Percentiles rank a stretch among this genome's conserved stretches.
Conservation (phyloP, 2,329 filamentous ascomycete genomes). For the Claviceps sp. region DNA sequence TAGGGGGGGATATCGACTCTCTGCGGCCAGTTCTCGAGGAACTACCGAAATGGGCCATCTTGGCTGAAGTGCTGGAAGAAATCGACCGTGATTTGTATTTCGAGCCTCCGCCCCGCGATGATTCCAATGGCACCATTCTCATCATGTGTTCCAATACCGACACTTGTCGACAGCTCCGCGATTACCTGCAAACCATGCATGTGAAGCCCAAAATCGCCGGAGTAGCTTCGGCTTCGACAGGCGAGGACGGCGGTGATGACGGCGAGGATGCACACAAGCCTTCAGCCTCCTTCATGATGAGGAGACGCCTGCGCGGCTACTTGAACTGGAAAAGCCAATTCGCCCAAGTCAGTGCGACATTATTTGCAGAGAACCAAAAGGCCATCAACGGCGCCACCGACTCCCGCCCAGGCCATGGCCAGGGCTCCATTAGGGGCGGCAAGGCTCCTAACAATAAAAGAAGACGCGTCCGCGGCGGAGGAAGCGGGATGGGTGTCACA, state of each 20-base stretch:
- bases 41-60: constrained; percentile 80
- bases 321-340: constrained; percentile 85
- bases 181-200: constrained; percentile 87
- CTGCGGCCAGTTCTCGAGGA: constrained; percentile 79
- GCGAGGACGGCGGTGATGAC: constrained; percentile 34
- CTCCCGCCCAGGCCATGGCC: constrained; percentile 30
- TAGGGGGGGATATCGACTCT: constrained; percentile 37
- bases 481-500: constrained; percentile 34
- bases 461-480: constrained; percentile 70
- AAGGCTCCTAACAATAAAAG: constrained; percentile 69
- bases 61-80: constrained; percentile 85
- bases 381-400: constrained; percentile 55
- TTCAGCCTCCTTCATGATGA: constrained; percentile 80
- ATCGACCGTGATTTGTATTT: constrained; percentile 86
- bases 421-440: constrained; percentile 39
- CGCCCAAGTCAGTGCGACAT: constrained; percentile 63
- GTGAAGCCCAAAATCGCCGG: constrained; percentile 43
- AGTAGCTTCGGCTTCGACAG: background rate
- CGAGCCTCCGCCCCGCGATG: constrained; percentile 61
- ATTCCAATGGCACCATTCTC: constrained; percentile 81
- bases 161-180: constrained; percentile 76
- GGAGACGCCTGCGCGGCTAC: constrained; percentile 73
- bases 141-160: constrained; percentile 90
- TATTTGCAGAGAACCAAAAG: constrained; percentile 71
- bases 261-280: constrained; percentile 42